A percentile compares a stretch with the other conserved stretches of the same genome.
These are phyloP conservation scores for Hanseniaspora nectarophila DNA, from an alignment of 805 yeast genomes.

Conservation along the genomic window DNA sequence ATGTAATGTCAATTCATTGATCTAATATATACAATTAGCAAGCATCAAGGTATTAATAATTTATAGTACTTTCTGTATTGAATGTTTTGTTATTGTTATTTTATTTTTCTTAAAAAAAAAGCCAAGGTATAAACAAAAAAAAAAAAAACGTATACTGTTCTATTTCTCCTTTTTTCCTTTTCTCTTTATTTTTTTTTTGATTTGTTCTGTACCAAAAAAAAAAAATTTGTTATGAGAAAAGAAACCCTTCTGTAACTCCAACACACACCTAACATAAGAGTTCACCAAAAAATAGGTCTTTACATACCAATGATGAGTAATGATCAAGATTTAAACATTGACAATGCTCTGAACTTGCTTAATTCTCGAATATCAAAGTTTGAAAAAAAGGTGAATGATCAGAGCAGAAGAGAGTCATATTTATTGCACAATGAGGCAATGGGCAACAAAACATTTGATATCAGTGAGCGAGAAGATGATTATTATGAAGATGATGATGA, in stretches of 20 bases:
- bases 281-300: background rate
- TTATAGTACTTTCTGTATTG: too few species aligned
- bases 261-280: background rate
- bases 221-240: too few species aligned
- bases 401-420: background rate
- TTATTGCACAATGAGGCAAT: background rate
- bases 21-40: too few species aligned
- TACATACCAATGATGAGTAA: background rate
- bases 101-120: too few species aligned
- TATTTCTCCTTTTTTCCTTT: background rate
- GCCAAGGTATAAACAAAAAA: too few species aligned
- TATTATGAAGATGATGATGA: background rate
- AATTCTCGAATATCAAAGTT: slow-evolving; percentile 7
- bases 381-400: background rate
- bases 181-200: background rate
- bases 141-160: too few species aligned
- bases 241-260: background rate
- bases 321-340: slow-evolving; percentile 6
- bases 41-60: too few species aligned
- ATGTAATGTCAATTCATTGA: too few species aligned
- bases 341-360: slow-evolving; percentile 1
- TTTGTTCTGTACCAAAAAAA: too few species aligned
- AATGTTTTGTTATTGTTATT: too few species aligned
- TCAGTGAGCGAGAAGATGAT: background rate
- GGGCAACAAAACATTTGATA: background rate